Conservation (phyloP, 306 rosid species). For the Purshia tridentata region DNA sequence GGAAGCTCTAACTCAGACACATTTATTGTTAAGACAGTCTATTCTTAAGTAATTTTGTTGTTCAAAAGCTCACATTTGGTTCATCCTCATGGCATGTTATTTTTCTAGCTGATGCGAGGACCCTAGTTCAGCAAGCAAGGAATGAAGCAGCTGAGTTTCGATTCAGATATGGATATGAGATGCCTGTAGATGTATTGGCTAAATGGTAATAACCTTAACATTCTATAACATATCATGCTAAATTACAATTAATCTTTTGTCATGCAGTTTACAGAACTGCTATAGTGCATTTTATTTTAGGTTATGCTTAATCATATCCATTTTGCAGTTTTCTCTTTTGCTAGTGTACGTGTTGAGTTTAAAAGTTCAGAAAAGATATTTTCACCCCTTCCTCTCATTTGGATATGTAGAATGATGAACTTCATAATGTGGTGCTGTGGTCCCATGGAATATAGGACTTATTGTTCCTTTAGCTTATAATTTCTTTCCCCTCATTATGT, state of each 20-base stretch:
- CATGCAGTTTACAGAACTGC: neutral
- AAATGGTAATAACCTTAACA: constrained; percentile 52
- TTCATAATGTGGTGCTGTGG: neutral
- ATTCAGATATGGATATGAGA: constrained; percentile 85
- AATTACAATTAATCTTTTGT: constrained; percentile 3
- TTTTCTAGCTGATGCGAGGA: constrained; percentile 92
- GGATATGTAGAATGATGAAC: neutral
- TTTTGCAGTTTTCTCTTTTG: neutral
- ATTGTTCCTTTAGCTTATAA: neutral
- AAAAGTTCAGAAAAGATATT: neutral
- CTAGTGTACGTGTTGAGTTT: neutral
- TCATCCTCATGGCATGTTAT: constrained; percentile 21
- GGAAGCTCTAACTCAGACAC: neutral
- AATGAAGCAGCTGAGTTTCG: constrained; percentile 99
- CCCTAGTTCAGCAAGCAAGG: constrained; percentile 95
- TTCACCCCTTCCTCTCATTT: neutral
- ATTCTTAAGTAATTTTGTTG: neutral
- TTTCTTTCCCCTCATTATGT: neutral
- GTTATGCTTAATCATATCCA: neutral
- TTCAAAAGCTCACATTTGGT: constrained; percentile 11
- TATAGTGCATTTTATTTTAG: neutral
- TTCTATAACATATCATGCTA: neutral
- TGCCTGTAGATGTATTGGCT: constrained; percentile 89
- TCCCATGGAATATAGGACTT: neutral
- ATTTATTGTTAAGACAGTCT: neutral